Conservation (phyloP, 2,329 filamentous ascomycete species). For the Microsporum audouinii region DNA sequence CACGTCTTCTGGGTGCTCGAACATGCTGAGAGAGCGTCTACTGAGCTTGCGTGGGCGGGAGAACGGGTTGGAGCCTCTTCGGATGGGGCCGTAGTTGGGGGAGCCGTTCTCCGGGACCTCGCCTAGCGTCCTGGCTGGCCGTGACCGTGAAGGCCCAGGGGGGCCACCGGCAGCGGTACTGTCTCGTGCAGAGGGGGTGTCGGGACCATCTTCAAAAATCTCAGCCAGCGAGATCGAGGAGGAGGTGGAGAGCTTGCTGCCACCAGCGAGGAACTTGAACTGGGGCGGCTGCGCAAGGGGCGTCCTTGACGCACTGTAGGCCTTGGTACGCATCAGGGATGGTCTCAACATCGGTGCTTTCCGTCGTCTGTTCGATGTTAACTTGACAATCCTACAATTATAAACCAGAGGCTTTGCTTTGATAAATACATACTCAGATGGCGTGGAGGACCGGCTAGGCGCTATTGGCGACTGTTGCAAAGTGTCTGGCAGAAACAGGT, state of each 20-base stretch:
- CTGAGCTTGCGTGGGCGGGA: conserved; percentile 76
- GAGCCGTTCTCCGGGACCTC: conserved; percentile 55
- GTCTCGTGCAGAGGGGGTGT: conserved; percentile 51
- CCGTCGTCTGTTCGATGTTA: conserved; percentile 42
- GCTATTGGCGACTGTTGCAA: conserved; percentile 30
- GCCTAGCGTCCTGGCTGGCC: conserved; percentile 44
- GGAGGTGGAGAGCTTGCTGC: conserved; percentile 40
- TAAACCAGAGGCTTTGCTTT: too few relatives aligned
- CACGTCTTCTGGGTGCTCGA: conserved; percentile 79
- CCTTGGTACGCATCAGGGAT: conserved; percentile 62
- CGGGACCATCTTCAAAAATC: conserved; percentile 58
- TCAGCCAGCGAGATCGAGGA: conserved; percentile 62
- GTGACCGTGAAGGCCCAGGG: conserved; percentile 50
- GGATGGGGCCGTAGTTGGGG: conserved; percentile 57
- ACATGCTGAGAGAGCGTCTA: conserved; percentile 93
- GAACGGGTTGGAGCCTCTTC: conserved; percentile 61
- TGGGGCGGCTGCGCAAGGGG: conserved; percentile 53
- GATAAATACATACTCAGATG: conserved; percentile 23
- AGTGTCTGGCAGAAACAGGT: conserved; percentile 28
- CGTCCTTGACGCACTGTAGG: conserved; percentile 54
- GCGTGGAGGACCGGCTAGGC: conserved; percentile 18
- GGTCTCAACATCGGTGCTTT: conserved; percentile 62
- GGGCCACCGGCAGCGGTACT: conserved; percentile 45
- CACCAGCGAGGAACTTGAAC: conserved; percentile 59
- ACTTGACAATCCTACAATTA: too few relatives aligned